These are phyloP conservation scores for Salvia miltiorrhiza DNA, from an alignment of 257 asterid species.

Conservation along the genomic window DNA sequence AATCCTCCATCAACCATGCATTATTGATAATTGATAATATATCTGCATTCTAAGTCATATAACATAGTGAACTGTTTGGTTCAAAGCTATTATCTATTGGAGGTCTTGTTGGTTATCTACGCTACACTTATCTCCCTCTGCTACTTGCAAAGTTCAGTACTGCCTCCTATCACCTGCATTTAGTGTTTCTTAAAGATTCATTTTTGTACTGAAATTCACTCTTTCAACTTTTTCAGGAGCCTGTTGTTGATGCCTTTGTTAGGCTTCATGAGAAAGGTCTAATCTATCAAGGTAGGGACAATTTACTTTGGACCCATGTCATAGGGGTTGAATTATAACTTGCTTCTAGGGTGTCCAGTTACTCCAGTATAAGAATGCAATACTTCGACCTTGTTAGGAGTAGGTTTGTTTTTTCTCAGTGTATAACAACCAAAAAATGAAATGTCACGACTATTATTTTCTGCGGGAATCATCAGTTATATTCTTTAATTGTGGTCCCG, in stretches of 20 bases:
- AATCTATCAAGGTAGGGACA: conserved; percentile 76
- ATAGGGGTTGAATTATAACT: conserved; percentile 1
- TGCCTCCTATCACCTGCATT: conserved; percentile 13
- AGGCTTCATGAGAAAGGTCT: conserved; percentile 97
- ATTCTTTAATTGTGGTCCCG: not conserved
- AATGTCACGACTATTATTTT: not conserved
- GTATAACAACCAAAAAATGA: not conserved
- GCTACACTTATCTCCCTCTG: conserved; percentile 1
- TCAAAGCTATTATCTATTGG: conserved; percentile 8
- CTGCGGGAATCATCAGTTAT: conserved; percentile 1
- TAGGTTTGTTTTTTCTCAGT: conserved; percentile 11
- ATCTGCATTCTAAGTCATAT: conserved; percentile 8
- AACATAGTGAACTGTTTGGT: conserved; percentile 16
- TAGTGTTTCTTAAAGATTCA: conserved; percentile 4
- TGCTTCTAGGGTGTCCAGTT: conserved; percentile 11
- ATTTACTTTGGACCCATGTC: conserved; percentile 13
- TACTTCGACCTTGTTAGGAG: too few relatives aligned
- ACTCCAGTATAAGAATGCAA: too few relatives aligned
- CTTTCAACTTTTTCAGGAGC: conserved; percentile 63
- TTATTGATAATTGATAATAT: conserved; percentile 18
- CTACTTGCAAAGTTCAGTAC: not conserved
- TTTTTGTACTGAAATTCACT: conserved; percentile 15
- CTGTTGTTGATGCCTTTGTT: conserved; percentile 86
- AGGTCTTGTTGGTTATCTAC: conserved; percentile 10
- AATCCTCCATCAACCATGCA: conserved; percentile 43